Conservation (phyloP, 345 rosid species). For the Syzygium aromaticum region DNA sequence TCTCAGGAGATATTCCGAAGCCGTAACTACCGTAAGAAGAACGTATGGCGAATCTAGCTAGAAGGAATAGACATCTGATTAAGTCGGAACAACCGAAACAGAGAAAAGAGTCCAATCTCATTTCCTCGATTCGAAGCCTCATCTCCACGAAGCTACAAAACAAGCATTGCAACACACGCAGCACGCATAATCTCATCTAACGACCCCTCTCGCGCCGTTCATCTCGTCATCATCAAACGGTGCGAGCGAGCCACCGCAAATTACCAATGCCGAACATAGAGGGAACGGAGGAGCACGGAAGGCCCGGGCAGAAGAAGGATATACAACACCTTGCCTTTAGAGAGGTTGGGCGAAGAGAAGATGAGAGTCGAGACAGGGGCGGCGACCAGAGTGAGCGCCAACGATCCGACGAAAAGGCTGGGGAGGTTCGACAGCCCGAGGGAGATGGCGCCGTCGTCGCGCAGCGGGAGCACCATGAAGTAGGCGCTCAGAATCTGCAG, state of each 20-base stretch:
- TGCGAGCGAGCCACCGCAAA: not conserved
- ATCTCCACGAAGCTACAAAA: not conserved
- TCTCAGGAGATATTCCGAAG: too few relatives aligned
- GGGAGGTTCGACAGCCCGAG: slow-evolving; percentile 81
- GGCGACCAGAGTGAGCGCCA: slow-evolving; percentile 69
- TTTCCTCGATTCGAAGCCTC: not conserved
- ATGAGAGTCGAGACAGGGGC: slow-evolving; percentile 85
- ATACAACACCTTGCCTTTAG: slow-evolving; percentile 60
- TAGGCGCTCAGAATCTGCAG: slow-evolving; percentile 79
- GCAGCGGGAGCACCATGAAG: slow-evolving; percentile 80
- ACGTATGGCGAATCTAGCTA: not conserved
- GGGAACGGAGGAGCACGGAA: not conserved
- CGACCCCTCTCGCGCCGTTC: not conserved
- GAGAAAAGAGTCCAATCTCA: not conserved
- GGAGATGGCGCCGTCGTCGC: slow-evolving; percentile 88
- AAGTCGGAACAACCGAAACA: not conserved
- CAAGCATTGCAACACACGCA: not conserved
- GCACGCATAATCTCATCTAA: not conserved
- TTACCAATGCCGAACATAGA: not conserved
- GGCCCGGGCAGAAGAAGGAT: not conserved
- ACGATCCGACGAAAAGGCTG: slow-evolving; percentile 62
- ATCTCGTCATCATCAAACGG: not conserved
- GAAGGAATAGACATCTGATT: not conserved
- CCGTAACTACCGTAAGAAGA: not conserved
- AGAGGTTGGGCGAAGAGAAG: slow-evolving; percentile 66